Conservation (phyloP, 768 basidiomycete species). For the Lactarius deliciosus region DNA sequence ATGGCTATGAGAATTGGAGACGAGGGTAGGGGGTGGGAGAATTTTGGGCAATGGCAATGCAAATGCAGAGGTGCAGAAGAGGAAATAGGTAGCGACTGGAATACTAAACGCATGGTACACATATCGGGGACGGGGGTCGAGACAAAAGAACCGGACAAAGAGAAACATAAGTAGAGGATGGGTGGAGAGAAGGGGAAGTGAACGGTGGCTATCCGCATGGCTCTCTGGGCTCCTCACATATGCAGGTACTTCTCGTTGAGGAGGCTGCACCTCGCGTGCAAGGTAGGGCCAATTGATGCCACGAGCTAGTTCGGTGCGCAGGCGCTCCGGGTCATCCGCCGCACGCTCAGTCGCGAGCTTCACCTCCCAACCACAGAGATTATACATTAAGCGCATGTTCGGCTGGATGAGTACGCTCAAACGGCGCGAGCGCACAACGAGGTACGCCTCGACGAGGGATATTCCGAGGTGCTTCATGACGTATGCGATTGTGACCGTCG, state of each 20-base stretch:
- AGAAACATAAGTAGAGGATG: conserved; percentile 7
- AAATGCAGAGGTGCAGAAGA: conserved; percentile 8
- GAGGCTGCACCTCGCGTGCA: conserved; percentile 78
- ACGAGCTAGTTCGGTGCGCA: conserved; percentile 60
- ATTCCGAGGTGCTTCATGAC: conserved; percentile 90
- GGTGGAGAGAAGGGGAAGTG: not conserved
- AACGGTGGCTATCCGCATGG: not conserved
- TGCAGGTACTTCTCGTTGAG: conserved; percentile 82
- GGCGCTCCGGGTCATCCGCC: conserved; percentile 46
- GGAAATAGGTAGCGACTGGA: conserved; percentile 1
- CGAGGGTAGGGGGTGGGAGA: not conserved
- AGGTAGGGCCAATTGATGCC: conserved; percentile 83
- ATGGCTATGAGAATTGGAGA: not conserved
- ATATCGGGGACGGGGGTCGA: conserved; percentile 21
- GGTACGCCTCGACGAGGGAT: conserved; percentile 89
- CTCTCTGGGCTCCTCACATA: conserved; percentile 6
- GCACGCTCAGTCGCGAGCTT: conserved; percentile 80
- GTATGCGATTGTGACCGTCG: conserved; percentile 96
- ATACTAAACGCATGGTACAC: conserved; percentile 27
- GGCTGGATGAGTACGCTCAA: conserved; percentile 92
- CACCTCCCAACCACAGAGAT: conserved; percentile 93
- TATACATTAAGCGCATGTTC: conserved; percentile 93
- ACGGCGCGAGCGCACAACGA: conserved; percentile 86
- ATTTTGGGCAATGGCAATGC: conserved; percentile 10
- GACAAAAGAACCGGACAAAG: conserved; percentile 10